Conservation (phyloP, 2,329 filamentous ascomycete genomes). For the Neurospora crassa region DNA sequence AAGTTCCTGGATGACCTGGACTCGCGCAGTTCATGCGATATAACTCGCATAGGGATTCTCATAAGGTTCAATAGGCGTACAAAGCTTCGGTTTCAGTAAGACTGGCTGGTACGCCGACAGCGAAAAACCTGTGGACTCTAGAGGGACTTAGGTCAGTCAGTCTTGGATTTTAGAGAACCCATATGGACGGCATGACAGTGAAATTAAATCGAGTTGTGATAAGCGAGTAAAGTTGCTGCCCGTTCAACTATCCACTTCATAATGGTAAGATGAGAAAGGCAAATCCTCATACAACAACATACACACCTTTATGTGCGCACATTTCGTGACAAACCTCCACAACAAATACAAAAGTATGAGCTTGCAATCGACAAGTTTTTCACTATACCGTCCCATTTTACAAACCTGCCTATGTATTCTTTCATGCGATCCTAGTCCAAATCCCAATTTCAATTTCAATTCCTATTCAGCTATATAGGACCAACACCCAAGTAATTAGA, state of each 20-base stretch:
- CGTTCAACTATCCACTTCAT: background rate
- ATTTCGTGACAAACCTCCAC: background rate
- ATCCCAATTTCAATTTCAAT: background rate
- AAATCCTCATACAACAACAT: too few relatives aligned
- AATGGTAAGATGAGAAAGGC: background rate
- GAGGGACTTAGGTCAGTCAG: too few relatives aligned
- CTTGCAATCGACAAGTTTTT: background rate
- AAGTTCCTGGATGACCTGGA: background rate
- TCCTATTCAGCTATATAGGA: background rate
- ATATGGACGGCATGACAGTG: too few relatives aligned
- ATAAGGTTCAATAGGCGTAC: background rate
- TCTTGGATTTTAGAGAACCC: too few relatives aligned
- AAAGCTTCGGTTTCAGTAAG: background rate
- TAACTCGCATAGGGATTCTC: background rate
- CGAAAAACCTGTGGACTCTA: too few relatives aligned
- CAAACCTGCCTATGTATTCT: background rate
- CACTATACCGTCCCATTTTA: background rate
- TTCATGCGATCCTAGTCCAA: background rate
- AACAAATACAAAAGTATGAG: background rate
- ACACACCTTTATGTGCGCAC: background rate
- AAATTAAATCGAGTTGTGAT: background rate
- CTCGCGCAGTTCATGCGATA: background rate
- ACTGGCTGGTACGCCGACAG: background rate
- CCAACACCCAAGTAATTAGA: slow-evolving; percentile 15
- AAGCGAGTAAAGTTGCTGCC: background rate